These are phyloP conservation scores for Verbena officinalis DNA, from an alignment of 257 asterid genomes.

Conservation along the genomic window DNA sequence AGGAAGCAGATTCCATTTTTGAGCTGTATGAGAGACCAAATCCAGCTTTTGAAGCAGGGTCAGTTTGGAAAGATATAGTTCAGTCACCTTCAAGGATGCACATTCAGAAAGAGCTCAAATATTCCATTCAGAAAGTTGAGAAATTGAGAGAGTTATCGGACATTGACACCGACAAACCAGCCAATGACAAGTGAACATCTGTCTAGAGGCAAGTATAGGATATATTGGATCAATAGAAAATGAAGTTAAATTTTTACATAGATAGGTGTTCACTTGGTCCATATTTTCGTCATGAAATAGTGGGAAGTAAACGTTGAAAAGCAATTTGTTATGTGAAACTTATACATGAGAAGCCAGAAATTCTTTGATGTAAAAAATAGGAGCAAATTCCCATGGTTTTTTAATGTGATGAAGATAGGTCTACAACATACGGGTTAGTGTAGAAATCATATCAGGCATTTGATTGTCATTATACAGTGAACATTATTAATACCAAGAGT, in stretches of 20 bases:
- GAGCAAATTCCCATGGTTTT: conserved; percentile 13
- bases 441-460: conserved; percentile 7
- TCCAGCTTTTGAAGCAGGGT: conserved; percentile 79
- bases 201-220: conserved; percentile 13
- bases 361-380: conserved; percentile 2
- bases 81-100: conserved; percentile 89
- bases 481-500: background rate
- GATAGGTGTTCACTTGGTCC: conserved; percentile 1
- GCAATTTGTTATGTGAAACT: conserved; percentile 12
- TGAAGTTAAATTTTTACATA: conserved; percentile 6
- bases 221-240: conserved; percentile 3
- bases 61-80: conserved; percentile 95
- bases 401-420: background rate
- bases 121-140: conserved; percentile 76
- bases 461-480: too few relatives aligned
- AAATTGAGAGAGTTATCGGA: conserved; percentile 39
- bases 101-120: conserved; percentile 93
- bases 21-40: conserved; percentile 68
- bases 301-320: conserved; percentile 3
- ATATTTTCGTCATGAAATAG: conserved; percentile 12
- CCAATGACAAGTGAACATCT: conserved; percentile 3
- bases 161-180: background rate
- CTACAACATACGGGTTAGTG: background rate
- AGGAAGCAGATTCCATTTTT: conserved; percentile 68
- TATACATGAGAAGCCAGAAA: background rate